Evolutionary conservation across 305 asterid species (phyloP).

Genomic region (Stenogyne calaminthoides): DNA sequence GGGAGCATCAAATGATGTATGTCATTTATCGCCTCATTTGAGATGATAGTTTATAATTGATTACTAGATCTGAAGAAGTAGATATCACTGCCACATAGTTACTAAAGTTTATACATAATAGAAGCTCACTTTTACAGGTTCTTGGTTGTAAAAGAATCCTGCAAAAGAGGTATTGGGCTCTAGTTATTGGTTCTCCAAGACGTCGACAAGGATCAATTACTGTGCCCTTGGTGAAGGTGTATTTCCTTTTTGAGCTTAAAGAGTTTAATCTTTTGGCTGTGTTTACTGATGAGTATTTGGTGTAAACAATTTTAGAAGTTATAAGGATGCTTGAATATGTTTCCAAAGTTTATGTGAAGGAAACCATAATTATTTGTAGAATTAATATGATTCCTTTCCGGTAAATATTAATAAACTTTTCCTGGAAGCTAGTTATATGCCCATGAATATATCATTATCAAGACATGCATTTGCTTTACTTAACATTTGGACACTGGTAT

Average conservation of each 20-base stretch:
- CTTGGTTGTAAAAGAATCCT: constrained; percentile 48
- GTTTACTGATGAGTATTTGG: constrained; percentile 5
- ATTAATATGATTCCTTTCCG: not conserved
- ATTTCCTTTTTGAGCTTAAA: constrained; percentile 16
- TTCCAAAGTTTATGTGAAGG: no score
- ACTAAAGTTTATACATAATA: constrained; percentile 3
- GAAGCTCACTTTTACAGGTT: constrained; percentile 43
- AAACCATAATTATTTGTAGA: not conserved
- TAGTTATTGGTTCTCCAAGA: constrained; percentile 92
- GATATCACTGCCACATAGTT: not conserved
- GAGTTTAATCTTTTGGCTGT: not conserved
- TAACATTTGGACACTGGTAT: not conserved
- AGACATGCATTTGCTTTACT: not conserved
- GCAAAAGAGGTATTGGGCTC: constrained; percentile 86
- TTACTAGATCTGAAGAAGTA: constrained; percentile 10
- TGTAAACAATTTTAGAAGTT: constrained; percentile 10
- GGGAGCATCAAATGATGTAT: constrained; percentile 63
- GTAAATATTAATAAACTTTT: not conserved
- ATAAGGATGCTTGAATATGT: constrained; percentile 11
- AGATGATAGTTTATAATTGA: not conserved
- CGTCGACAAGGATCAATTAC: constrained; percentile 66
- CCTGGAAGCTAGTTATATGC: not conserved
- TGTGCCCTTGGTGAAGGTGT: constrained; percentile 77
- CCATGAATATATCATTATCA: not conserved
- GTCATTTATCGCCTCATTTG: constrained; percentile 22